Evolutionary conservation across 192 early-diverging fungal species (phyloP).

Genomic region (Spizellomyces sp.): DNA sequence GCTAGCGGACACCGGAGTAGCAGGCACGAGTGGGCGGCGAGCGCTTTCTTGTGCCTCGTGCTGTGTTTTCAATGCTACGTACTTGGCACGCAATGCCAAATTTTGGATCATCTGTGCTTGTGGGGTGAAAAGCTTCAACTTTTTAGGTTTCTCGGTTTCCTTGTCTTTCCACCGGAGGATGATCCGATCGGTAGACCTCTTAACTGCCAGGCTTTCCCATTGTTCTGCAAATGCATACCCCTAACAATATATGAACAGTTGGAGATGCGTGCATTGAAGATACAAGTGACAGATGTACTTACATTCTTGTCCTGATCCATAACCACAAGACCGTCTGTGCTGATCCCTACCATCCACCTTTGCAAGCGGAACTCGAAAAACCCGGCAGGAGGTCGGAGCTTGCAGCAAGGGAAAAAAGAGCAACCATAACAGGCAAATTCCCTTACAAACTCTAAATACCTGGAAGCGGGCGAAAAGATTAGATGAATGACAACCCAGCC

Average conservation of each 20-base stretch:
- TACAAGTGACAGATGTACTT: constrained; percentile 10
- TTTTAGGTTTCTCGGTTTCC: constrained; percentile 22
- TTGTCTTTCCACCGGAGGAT: constrained; percentile 20
- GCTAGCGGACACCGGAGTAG: no score
- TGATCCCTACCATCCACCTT: constrained; percentile 51
- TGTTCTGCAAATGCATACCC: constrained; percentile 28
- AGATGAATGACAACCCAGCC: not conserved
- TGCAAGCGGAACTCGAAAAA: constrained; percentile 60
- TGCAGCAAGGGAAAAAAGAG: constrained; percentile 55
- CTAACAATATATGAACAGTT: constrained; percentile 4
- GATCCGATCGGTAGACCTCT: constrained; percentile 17
- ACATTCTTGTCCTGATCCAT: constrained; percentile 53
- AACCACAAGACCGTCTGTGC: constrained; percentile 48
- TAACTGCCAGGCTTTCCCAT: constrained; percentile 18
- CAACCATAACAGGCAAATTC: constrained; percentile 57
- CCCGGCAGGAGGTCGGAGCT: constrained; percentile 51
- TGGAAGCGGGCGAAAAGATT: constrained; percentile 15
- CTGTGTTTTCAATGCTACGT: constrained; percentile 22
- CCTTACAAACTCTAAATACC: constrained; percentile 51
- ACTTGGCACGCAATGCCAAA: constrained; percentile 34
- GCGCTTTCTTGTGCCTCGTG: not conserved
- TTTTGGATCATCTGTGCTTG: constrained; percentile 35
- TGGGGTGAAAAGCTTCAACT: constrained; percentile 31
- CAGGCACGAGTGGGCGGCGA: not conserved
- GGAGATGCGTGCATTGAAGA: not conserved